Evolutionary conservation across 257 asterid genomes (phyloP), one percentile per base, ranked within the genome.

Genomic region (Pogostemon cablin): DNA sequence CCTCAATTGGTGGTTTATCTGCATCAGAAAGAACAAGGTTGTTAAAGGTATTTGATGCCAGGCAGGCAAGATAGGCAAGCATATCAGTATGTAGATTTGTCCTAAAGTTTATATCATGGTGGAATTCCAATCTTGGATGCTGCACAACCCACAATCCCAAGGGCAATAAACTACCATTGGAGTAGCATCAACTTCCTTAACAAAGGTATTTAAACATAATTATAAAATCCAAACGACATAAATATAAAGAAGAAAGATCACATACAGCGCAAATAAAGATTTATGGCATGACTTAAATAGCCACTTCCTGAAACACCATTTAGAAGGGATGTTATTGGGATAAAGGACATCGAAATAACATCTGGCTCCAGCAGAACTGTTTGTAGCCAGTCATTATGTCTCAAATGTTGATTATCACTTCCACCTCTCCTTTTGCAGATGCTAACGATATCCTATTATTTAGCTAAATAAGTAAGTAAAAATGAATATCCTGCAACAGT

Each of bases 1-100:
- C 98, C 79, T 95, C 98, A 67, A 95, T 85, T n/a, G 98, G 99
- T 9, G 99, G 99, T 82, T 95, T 95, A 82, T 95, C 99, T 95
- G 87, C 83, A 81, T 59, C 60, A 58, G 48, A 64, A 67, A 72
- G 34, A 49, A 67, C 65, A 61, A 39, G 11, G 39, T 38, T 11
- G 37, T 55, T 55, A 73, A 60, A 11, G 9, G 65, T 57, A 69
- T 10, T 44, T 25, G 60, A 62, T 38, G 63, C 25, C 65, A 34
- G 40, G 39, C 10, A 11, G 34, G 44, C 49, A 58, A 15, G 20
- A 74, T 48, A 12, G 39, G 58, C 48, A 48, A 54, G 46, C 11
- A 65, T 48, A 63, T 43, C 59, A 59, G 43, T 40, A 63, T 49
- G 70, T 56, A 10, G 9, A 62, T 41, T 25, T 44, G 75, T 44